Conservation (phyloP, 176 grass and related monocot species). For the Neostapfia colusana region DNA sequence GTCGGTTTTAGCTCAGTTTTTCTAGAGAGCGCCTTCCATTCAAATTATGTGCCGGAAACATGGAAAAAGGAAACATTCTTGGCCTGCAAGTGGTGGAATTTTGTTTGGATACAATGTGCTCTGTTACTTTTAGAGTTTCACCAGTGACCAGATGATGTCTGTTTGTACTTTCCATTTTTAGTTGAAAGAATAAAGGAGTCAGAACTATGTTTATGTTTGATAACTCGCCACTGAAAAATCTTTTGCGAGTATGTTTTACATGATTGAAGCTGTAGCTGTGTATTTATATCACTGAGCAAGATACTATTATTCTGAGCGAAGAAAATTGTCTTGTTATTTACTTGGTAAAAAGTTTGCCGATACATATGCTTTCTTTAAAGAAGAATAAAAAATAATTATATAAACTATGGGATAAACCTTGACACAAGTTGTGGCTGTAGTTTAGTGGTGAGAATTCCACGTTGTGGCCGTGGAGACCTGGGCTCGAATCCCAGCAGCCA, state of each 20-base stretch:
- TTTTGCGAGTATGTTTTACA: background rate
- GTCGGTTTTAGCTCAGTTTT: no score
- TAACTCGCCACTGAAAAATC: background rate
- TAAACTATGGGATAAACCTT: no score
- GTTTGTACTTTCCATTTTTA: conserved; percentile 13
- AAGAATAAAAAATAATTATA: no score
- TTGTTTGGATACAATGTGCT: background rate
- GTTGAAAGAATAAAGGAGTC: conserved; percentile 4
- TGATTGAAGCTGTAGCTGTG: background rate
- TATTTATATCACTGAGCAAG: background rate
- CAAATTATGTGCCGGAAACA: background rate
- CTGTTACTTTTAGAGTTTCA: background rate
- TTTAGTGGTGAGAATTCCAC: conserved; percentile 89
- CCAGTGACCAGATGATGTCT: background rate
- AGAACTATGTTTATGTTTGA: background rate
- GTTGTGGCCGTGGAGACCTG: conserved; percentile 95
- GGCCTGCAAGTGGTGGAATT: conserved; percentile 7
- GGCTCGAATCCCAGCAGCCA: conserved; percentile 96
- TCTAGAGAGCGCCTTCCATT: conserved; percentile 39
- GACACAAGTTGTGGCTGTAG: conserved; percentile 38
- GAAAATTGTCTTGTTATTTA: background rate
- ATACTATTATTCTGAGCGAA: background rate
- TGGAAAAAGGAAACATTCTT: background rate
- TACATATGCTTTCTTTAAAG: no score
- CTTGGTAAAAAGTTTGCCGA: no score